phyloP scores from a whole-genome alignment of 1,284 basidiomycete genomes.

The Rhodotorula sp. region DNA sequence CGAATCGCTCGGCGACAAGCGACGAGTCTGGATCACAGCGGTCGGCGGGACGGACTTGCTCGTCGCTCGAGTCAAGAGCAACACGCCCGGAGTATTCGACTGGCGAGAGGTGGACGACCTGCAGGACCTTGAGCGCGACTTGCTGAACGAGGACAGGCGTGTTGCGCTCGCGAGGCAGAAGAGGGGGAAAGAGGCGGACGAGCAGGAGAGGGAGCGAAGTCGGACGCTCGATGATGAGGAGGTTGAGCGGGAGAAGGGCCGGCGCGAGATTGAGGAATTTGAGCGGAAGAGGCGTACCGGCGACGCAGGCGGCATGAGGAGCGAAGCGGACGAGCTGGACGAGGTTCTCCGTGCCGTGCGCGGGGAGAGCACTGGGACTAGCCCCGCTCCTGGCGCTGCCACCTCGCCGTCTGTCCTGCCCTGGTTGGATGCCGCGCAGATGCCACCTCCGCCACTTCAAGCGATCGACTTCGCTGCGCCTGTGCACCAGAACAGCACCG shows the following conservation, averaged over 20 bases:
- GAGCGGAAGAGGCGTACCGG: not conserved
- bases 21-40: slow-evolving; percentile 22
- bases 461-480: too few relatives aligned
- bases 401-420: too few relatives aligned
- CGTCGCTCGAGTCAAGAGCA: slow-evolving; percentile 3
- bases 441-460: too few relatives aligned
- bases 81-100: slow-evolving; percentile 6
- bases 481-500: too few relatives aligned
- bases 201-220: not conserved
- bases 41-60: slow-evolving; percentile 27
- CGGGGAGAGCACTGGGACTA: not conserved
- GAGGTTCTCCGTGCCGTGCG: slow-evolving; percentile 5
- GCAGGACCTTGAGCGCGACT: slow-evolving; percentile 15
- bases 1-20: not conserved
- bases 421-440: too few relatives aligned
- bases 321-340: slow-evolving; percentile 15
- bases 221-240: slow-evolving; percentile 6
- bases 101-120: slow-evolving; percentile 25
- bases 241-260: slow-evolving; percentile 8
- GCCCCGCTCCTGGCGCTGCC: not conserved
- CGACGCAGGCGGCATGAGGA: not conserved
- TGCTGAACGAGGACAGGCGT: slow-evolving; percentile 17
- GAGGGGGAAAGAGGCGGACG: not conserved
- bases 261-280: slow-evolving; percentile 26
- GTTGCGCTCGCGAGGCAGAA: slow-evolving; percentile 4